Evolutionary conservation across 495 filamentous ascomycete species (phyloP).

Genomic region (Podospora fimiseda): DNA sequence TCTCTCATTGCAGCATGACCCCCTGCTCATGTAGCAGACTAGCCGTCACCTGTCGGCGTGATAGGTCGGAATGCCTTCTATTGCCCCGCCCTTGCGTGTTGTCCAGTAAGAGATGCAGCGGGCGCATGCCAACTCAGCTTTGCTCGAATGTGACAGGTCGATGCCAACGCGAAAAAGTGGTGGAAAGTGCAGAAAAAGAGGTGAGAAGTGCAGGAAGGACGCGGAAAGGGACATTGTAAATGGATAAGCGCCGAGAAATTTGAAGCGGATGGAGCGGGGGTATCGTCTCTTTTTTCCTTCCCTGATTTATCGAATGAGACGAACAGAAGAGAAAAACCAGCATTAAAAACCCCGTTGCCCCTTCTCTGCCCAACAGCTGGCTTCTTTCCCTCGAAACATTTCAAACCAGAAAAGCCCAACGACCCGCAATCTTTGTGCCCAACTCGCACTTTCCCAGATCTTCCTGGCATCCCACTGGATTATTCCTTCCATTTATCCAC

Average conservation of each 20-base stretch:
- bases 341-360: slow-evolving; percentile 44
- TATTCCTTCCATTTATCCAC: background rate
- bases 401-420: slow-evolving; percentile 39
- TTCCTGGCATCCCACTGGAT: slow-evolving; percentile 7
- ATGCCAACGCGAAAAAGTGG: slow-evolving; percentile 13
- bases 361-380: slow-evolving; percentile 43
- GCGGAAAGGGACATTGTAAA: slow-evolving; percentile 16
- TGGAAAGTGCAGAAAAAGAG: slow-evolving; percentile 11
- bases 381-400: slow-evolving; percentile 27
- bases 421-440: slow-evolving; percentile 38
- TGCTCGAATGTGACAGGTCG: slow-evolving; percentile 27
- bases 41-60: slow-evolving; percentile 18
- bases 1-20: slow-evolving; percentile 23
- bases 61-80: slow-evolving; percentile 26
- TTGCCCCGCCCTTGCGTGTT: slow-evolving; percentile 21
- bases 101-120: slow-evolving; percentile 26
- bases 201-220: slow-evolving; percentile 16
- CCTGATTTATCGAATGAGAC: background rate
- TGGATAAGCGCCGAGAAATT: slow-evolving; percentile 6
- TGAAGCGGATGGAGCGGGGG: slow-evolving; percentile 4
- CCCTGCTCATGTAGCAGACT: slow-evolving; percentile 26
- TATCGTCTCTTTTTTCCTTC: too few relatives aligned
- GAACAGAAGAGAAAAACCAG: slow-evolving; percentile 12
- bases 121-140: slow-evolving; percentile 28
- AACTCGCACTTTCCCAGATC: slow-evolving; percentile 20